phyloP scores from a whole-genome alignment of 768 basidiomycete species.

The Dioszegia hungarica region DNA sequence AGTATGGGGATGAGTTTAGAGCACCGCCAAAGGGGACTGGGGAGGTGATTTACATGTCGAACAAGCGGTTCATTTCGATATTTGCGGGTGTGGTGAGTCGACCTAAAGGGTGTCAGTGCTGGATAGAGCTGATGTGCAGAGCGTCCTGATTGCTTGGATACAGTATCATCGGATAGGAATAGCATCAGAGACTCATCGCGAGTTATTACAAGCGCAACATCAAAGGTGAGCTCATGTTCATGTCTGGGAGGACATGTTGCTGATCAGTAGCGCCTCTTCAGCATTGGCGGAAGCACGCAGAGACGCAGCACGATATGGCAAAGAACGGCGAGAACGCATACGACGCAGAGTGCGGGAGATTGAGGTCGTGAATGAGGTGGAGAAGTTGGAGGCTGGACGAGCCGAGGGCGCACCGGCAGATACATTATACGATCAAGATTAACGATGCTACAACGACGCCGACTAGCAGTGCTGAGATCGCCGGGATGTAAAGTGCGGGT shows the following conservation, averaged over 20 bases:
- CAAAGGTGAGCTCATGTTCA: constrained; percentile 19
- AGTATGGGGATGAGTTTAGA: constrained; percentile 17
- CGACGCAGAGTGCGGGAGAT: constrained; percentile 33
- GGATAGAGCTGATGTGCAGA: constrained; percentile 11
- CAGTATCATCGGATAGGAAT: constrained; percentile 37
- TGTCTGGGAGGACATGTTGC: too few species aligned
- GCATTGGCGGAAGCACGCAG: constrained; percentile 41
- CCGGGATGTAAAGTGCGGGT: neutral
- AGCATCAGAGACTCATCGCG: constrained; percentile 22
- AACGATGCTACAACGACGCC: neutral
- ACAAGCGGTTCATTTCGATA: constrained; percentile 33
- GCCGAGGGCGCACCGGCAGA: neutral
- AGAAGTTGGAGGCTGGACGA: constrained; percentile 22
- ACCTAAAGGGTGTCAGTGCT: neutral
- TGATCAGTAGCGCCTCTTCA: constrained; percentile 35
- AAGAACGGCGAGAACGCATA: constrained; percentile 41
- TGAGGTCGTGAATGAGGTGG: constrained; percentile 37
- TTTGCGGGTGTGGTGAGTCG: constrained; percentile 29
- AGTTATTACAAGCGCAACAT: constrained; percentile 34
- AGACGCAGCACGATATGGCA: constrained; percentile 44
- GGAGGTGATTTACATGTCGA: constrained; percentile 42
- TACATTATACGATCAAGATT: neutral
- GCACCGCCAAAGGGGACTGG: constrained; percentile 17
- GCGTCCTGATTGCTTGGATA: constrained; percentile 30
- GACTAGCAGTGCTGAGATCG: neutral